Percentiles rank a stretch among this genome's conserved stretches.
These are phyloP conservation scores for Aspergillus piperis DNA, from an alignment of 2,329 filamentous ascomycete species.

Conservation along the genomic window DNA sequence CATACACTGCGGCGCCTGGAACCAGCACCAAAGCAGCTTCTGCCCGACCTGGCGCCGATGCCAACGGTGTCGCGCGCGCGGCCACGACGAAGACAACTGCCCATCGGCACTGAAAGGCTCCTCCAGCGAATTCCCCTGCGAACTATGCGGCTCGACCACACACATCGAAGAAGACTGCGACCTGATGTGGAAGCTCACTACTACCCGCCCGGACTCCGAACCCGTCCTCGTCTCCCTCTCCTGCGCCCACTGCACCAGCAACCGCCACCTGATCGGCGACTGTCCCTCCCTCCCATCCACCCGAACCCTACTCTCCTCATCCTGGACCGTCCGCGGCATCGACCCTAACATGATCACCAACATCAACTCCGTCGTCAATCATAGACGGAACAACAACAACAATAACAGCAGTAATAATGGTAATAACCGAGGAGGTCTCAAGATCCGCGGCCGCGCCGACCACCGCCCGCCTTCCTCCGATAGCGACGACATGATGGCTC, in stretches of 20 bases:
- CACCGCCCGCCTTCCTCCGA: conserved; percentile 32
- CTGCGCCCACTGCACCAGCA: conserved; percentile 47
- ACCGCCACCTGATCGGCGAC: conserved; percentile 47
- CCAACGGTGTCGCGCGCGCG: conserved; percentile 62
- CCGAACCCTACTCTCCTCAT: conserved; percentile 33
- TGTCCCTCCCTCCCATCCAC: conserved; percentile 36
- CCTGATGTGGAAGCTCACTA: conserved; percentile 56
- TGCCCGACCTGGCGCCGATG: conserved; percentile 47
- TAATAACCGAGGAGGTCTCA: conserved; percentile 26
- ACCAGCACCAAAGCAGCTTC: conserved; percentile 41
- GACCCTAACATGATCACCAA: conserved; percentile 43
- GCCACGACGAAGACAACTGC: conserved; percentile 58
- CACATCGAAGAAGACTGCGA: conserved; percentile 65
- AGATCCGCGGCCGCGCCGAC: conserved; percentile 41
- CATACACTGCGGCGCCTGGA: conserved; percentile 45
- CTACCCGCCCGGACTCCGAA: conserved; percentile 23
- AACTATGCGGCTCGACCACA: conserved; percentile 57
- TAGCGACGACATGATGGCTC: conserved; percentile 38
- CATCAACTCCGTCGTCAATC: conserved; percentile 32
- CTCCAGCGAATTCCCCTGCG: conserved; percentile 57
- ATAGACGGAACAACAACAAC: background rate
- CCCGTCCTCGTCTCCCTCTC: conserved; percentile 46
- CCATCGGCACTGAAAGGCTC: conserved; percentile 61
- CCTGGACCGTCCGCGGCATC: conserved; percentile 43
- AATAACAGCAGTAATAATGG: too few relatives aligned